Conservation (phyloP, 208 protist species). For the Trypanosoma brucei region DNA sequence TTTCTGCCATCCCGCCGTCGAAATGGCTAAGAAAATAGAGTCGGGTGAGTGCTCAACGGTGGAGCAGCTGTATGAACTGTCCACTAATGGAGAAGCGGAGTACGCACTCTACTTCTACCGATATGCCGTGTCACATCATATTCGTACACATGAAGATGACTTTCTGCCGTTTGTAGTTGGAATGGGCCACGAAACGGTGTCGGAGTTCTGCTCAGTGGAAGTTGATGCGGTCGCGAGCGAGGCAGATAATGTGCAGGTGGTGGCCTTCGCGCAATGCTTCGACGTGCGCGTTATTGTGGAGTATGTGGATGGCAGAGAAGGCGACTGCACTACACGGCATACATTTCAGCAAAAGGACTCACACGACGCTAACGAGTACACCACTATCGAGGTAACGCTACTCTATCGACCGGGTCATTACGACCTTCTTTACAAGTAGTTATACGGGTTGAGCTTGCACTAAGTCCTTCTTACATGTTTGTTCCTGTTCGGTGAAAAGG, state of each 20-base stretch:
- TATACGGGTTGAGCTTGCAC: too few species aligned
- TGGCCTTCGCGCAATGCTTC: slow-evolving; percentile 61
- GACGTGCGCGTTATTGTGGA: slow-evolving; percentile 47
- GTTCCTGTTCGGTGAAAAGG: too few species aligned
- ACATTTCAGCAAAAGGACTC: slow-evolving; percentile 4
- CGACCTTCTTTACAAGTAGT: slow-evolving; percentile 52
- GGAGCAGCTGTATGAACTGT: slow-evolving; percentile 21
- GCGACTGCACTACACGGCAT: slow-evolving; percentile 24
- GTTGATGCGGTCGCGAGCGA: slow-evolving; percentile 76
- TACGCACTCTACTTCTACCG: slow-evolving; percentile 73
- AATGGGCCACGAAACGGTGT: slow-evolving; percentile 44
- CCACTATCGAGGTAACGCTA: slow-evolving; percentile 22
- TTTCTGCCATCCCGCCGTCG: slow-evolving; percentile 56
- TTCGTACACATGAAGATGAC: slow-evolving; percentile 48
- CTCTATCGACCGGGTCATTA: slow-evolving; percentile 82
- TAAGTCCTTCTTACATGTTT: too few species aligned
- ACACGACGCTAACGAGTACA: background rate
- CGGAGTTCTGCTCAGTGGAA: slow-evolving; percentile 64
- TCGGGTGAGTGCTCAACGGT: slow-evolving; percentile 20
- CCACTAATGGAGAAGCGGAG: slow-evolving; percentile 28
- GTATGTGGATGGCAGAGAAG: slow-evolving; percentile 48
- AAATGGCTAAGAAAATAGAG: slow-evolving; percentile 27
- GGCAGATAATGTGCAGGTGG: slow-evolving; percentile 78
- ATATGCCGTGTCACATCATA: slow-evolving; percentile 68
- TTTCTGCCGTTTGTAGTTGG: slow-evolving; percentile 78